Evolutionary conservation across 208 protist species (phyloP), one percentile per base, ranked within the genome.

Genomic region (Crithidia brevicula): DNA sequence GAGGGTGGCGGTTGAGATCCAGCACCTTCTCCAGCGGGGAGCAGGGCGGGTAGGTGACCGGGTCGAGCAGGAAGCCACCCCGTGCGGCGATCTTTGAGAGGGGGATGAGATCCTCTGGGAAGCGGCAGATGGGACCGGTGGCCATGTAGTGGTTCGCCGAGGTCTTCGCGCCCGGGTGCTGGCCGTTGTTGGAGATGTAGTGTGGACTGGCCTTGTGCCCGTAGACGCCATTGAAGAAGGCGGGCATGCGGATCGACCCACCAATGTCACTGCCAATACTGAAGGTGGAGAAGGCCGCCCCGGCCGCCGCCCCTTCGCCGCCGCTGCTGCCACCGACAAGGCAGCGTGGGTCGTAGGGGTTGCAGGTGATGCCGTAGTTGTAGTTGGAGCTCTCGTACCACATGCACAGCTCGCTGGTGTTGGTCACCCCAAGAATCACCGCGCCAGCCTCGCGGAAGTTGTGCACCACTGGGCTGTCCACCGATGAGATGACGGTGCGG

Each of bases 391-490:
- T 95, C 73, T 97, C 89, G 45, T 88, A 92, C 86, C 89, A 93
- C 87, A 96, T 95, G 77, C 88, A 93, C 23, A 93, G 72, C 76
- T 95, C 91, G 64, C 82, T 88, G 20, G 85, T 94, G 85, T 97
- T 97, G 8, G 92, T 97, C 31, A 94, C 88, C 22, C 90, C 92
- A 57, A 97, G 85, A 62, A 97, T 94, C 60, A 97, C 74, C n/a
- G 90, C 90, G 38, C 92, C 92, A n/a, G 92, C 88, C 23, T 83
- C 84, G 46, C 86, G 79, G 57, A 97, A 92, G 79, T 94, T 92
- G 23, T 85, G 68, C 50, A 95, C 92, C 23, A 93, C 84, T 16
- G 84, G 86, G 68, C 88, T 90, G 71, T 97, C 86, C 1, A 59
- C 36, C 22, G 27, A 33, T 16, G 85, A 81, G 62, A 91, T 83